Evolutionary conservation across 2,329 filamentous ascomycete species (phyloP).

Genomic region (Fusarium sp.): DNA sequence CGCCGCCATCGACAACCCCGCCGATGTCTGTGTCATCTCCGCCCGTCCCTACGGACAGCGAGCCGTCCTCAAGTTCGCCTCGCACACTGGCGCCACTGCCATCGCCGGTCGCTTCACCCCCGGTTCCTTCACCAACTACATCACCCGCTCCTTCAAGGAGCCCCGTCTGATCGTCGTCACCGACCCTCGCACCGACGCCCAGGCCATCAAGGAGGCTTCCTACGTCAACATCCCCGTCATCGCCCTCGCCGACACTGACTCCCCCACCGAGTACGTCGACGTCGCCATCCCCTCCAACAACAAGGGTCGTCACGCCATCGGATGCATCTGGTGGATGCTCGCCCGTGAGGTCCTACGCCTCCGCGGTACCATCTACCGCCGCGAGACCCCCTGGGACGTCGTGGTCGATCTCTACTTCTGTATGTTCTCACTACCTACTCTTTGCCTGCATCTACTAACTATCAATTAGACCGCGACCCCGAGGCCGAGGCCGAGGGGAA

Average conservation of each 20-base stretch:
- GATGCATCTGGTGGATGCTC: constrained; percentile 99
- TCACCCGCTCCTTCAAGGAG: constrained; percentile 99
- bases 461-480: constrained; percentile 83
- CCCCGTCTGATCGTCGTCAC: constrained; percentile 99
- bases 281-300: constrained; percentile 99
- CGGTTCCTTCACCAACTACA: constrained; percentile 99
- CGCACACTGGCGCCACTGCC: constrained; percentile 96
- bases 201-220: constrained; percentile 99
- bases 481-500: constrained; percentile 99
- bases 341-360: constrained; percentile 99
- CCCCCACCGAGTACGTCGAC: constrained; percentile 99
- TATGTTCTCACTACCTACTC: constrained; percentile 55
- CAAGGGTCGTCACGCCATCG: constrained; percentile 99
- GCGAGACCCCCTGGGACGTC: constrained; percentile 98
- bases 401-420: constrained; percentile 99
- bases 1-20: constrained; percentile 98
- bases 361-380: constrained; percentile 94
- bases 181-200: constrained; percentile 98
- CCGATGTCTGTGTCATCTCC: constrained; percentile 99
- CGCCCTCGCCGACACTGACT: constrained; percentile 98
- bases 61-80: constrained; percentile 99
- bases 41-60: constrained; percentile 99
- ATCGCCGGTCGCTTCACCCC: constrained; percentile 99
- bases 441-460: too few relatives aligned
- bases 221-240: constrained; percentile 99